Evolutionary conservation across 139 green algal genomes (phyloP).

Genomic region (Micromonas pusilla): DNA sequence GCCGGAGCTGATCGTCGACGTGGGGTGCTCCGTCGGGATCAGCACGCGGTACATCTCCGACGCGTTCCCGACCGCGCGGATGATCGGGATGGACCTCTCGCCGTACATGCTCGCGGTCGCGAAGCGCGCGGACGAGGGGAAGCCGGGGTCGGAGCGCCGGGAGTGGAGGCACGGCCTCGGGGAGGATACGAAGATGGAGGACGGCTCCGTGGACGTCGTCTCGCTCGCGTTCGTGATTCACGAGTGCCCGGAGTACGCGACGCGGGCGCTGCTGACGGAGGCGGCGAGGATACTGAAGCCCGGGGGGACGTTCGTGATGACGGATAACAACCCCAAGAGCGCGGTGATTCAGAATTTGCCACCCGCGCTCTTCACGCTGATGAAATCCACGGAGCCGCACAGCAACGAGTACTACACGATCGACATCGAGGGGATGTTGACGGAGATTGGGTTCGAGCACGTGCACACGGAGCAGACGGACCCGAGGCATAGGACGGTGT

Average conservation of each 20-base stretch:
- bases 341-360: constrained; percentile 68
- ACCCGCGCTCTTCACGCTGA: constrained; percentile 67
- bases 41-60: constrained; percentile 58
- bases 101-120: constrained; percentile 85
- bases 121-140: constrained; percentile 36
- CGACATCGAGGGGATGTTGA: constrained; percentile 57
- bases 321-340: constrained; percentile 67
- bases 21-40: constrained; percentile 73
- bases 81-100: constrained; percentile 56
- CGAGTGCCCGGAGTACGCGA: constrained; percentile 62
- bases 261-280: constrained; percentile 49
- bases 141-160: constrained; percentile 34
- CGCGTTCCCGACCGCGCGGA: constrained; percentile 42
- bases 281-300: constrained; percentile 59
- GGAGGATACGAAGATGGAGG: constrained; percentile 51
- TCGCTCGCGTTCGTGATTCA: constrained; percentile 72
- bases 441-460: constrained; percentile 47
- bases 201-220: constrained; percentile 64
- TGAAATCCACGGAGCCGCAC: constrained; percentile 66
- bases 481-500: constrained; percentile 65
- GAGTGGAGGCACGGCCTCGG: constrained; percentile 60
- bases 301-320: constrained; percentile 59
- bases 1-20: constrained; percentile 16
- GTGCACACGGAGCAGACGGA: constrained; percentile 62
- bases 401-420: constrained; percentile 45